These are phyloP conservation scores for Neurospora pannonica DNA, from an alignment of 495 filamentous ascomycete species.

Conservation along the genomic window DNA sequence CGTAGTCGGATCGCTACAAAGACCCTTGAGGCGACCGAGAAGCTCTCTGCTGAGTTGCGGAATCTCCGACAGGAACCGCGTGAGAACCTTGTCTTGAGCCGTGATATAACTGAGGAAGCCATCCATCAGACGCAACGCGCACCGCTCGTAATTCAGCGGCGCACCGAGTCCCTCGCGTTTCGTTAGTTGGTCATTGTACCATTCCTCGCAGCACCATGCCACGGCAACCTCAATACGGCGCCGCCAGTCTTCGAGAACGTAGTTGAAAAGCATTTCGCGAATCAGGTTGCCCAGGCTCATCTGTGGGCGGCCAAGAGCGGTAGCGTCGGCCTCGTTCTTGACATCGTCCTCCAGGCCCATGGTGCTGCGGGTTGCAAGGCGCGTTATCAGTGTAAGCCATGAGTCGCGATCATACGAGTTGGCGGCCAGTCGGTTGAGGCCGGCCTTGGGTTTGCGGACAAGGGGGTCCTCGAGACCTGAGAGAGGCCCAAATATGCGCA, in stretches of 20 bases:
- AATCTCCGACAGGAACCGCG: slow-evolving; percentile 84
- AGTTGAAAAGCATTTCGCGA: slow-evolving; percentile 68
- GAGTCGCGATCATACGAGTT: slow-evolving; percentile 80
- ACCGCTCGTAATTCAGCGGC: slow-evolving; percentile 64
- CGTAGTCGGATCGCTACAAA: slow-evolving; percentile 81
- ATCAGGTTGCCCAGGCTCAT: slow-evolving; percentile 54
- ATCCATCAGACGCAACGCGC: slow-evolving; percentile 71
- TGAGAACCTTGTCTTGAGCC: slow-evolving; percentile 74
- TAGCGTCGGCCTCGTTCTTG: slow-evolving; percentile 38
- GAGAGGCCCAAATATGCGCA: slow-evolving; percentile 70
- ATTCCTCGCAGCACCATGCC: slow-evolving; percentile 92
- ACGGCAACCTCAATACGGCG: slow-evolving; percentile 77
- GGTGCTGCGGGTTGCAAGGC: slow-evolving; percentile 73
- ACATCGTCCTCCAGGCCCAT: slow-evolving; percentile 52
- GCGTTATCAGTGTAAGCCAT: slow-evolving; percentile 80
- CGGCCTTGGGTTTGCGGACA: slow-evolving; percentile 48
- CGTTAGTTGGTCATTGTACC: slow-evolving; percentile 80
- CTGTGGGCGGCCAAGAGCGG: slow-evolving; percentile 11
- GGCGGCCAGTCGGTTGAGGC: slow-evolving; percentile 76
- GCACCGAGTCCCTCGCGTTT: slow-evolving; percentile 34
- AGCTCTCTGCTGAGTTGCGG: slow-evolving; percentile 65
- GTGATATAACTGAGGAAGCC: slow-evolving; percentile 83
- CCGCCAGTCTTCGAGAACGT: slow-evolving; percentile 85
- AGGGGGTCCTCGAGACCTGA: slow-evolving; percentile 48
- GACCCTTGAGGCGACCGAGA: slow-evolving; percentile 61